Base-by-base conservation (phyloP, 768 basidiomycete genomes). In the Thelephora aurantiotincta region DNA sequence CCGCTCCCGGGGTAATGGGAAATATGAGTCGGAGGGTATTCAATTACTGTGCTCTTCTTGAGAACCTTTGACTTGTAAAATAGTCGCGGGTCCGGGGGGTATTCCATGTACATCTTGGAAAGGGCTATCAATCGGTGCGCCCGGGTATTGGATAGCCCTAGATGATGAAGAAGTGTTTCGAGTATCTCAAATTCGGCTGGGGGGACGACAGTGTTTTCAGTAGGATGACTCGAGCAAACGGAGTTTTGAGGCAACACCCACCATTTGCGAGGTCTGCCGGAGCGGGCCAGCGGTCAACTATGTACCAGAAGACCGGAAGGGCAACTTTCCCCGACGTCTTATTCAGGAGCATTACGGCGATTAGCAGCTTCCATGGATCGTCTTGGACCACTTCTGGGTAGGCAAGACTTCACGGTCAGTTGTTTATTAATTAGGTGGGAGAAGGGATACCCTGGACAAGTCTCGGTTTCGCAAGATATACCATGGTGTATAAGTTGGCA, bases 361-460 rank as follows among this genome's bases (percentile, higher is more conserved):
- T 67, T 6, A 87, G 65, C 33, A 87, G 59, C 58, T 77, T 82
- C 80, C 82, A 86, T 5, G 80, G 78, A 53, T 78, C 69, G 16
- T 70, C 59, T 0, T 70, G 66, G 19, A 82, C 63, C 41, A 55
- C 57, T 55, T 80, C 77, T 81, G 47, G 19, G 16, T 33, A 20
- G 38, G 33, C 19, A 19, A 34, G 7, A 13, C 20, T n/a, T 13
- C 36, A 3, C 2, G 43, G 13, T 6, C 5, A 22, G 38, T 22
- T 16, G 2, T 7, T 7, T 9, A 14, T 5, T 36, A 2, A 35
- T 35, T 11, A 3, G n/a, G 11, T 11, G 7, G n/a, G 34, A 22
- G 33, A 6, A 1, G 4, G 30, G 48, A 12, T 26, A 60, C 60
- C 60, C 53, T 60, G 60, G 6, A 62, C 57, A 11, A 62, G 55